phyloP scores from a whole-genome alignment of 2,329 filamentous ascomycete species.

The Aspergillus sojae region DNA sequence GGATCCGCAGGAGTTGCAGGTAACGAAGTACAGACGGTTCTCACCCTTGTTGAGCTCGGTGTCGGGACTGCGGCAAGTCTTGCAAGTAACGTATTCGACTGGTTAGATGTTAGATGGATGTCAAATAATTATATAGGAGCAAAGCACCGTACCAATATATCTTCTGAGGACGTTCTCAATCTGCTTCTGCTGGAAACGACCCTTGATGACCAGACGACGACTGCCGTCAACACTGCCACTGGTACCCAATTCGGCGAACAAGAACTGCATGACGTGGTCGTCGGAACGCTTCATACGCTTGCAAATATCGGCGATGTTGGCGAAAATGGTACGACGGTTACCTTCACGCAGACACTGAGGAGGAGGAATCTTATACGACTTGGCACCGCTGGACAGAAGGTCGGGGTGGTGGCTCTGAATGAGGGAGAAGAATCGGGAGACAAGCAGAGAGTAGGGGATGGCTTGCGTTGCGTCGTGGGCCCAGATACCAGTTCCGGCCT shows the following conservation, averaged over 20 bases:
- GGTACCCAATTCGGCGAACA: constrained; percentile 98
- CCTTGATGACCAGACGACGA: constrained; percentile 95
- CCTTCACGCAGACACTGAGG: constrained; percentile 99
- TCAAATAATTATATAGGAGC: background rate
- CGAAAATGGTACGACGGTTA: constrained; percentile 99
- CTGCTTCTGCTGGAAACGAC: constrained; percentile 99
- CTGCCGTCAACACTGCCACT: constrained; percentile 92
- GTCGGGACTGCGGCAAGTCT: constrained; percentile 93
- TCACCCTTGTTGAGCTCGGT: constrained; percentile 98
- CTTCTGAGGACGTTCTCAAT: constrained; percentile 95
- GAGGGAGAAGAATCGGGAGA: constrained; percentile 91
- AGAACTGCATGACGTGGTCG: constrained; percentile 94
- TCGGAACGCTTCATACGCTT: constrained; percentile 99
- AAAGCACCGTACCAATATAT: constrained; percentile 76
- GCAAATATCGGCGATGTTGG: constrained; percentile 98
- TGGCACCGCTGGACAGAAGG: constrained; percentile 81
- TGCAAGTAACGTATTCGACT: constrained; percentile 98
- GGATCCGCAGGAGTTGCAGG: constrained; percentile 84
- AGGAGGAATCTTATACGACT: constrained; percentile 98
- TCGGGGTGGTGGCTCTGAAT: constrained; percentile 96
- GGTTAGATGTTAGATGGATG: background rate
- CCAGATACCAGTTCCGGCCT: constrained; percentile 89
- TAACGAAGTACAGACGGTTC: constrained; percentile 98
- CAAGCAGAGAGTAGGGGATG: constrained; percentile 82
- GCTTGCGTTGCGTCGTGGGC: constrained; percentile 74